phyloP scores from a whole-genome alignment of 2,329 filamentous ascomycete genomes.

The Juglanconis sp. region DNA sequence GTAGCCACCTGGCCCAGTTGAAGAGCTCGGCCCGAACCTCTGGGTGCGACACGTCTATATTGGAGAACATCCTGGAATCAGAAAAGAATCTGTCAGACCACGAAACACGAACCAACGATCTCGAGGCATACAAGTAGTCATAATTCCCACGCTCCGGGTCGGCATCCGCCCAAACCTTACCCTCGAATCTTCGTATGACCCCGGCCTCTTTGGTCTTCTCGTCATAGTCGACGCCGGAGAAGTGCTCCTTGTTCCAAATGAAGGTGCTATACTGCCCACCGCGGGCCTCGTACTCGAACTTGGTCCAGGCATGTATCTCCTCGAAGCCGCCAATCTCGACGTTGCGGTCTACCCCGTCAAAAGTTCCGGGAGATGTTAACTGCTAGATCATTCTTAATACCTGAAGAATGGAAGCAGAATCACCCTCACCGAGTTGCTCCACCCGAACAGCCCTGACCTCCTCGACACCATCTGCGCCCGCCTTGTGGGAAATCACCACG shows the following conservation, averaged over 20 bases:
- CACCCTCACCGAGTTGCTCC: constrained; percentile 40
- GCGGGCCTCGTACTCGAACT: constrained; percentile 62
- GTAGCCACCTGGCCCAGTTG: constrained; percentile 30
- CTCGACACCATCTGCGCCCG: constrained; percentile 62
- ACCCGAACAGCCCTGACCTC: constrained; percentile 58
- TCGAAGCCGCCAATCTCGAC: constrained; percentile 51
- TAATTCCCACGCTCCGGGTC: constrained; percentile 60
- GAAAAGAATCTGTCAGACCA: neutral
- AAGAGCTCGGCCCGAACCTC: constrained; percentile 29
- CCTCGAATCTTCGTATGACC: constrained; percentile 61
- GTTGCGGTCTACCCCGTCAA: constrained; percentile 43
- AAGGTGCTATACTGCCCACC: constrained; percentile 55
- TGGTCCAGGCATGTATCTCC: constrained; percentile 66
- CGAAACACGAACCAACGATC: neutral
- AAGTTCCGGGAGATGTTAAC: too few species aligned
- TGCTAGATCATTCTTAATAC: too few species aligned
- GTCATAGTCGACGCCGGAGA: constrained; percentile 66
- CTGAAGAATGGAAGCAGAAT: neutral
- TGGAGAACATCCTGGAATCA: constrained; percentile 29
- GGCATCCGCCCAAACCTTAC: constrained; percentile 62
- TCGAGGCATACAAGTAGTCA: constrained; percentile 31
- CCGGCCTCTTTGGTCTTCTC: constrained; percentile 45
- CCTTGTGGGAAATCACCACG: constrained; percentile 70
- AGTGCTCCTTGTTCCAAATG: constrained; percentile 66
- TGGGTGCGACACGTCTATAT: constrained; percentile 31